A percentile compares a stretch with the other conserved stretches of the same genome.
These are phyloP conservation scores for Gaeumannomyces tritici DNA, from an alignment of 2,329 filamentous ascomycete species.

Conservation along the genomic window DNA sequence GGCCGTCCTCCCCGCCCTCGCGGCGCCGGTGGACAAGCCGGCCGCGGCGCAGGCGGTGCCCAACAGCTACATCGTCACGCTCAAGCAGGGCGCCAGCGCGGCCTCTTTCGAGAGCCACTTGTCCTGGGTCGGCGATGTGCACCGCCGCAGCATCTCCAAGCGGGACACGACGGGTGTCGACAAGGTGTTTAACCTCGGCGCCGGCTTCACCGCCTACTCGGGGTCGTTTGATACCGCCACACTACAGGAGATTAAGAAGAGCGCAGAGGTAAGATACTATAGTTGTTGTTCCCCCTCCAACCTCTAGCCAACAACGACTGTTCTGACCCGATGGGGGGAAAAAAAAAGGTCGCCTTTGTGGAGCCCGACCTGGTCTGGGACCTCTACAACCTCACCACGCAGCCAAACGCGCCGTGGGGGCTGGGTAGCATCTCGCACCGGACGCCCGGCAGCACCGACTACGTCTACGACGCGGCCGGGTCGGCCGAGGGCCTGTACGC, in stretches of 20 bases:
- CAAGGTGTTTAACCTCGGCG: conserved; percentile 18
- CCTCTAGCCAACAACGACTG: background rate
- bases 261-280: conserved; percentile 4
- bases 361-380: conserved; percentile 15
- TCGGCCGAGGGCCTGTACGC: conserved; percentile 21
- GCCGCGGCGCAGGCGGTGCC: conserved; percentile 15
- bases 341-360: conserved; percentile 21
- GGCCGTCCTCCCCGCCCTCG: background rate
- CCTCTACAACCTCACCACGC: conserved; percentile 15
- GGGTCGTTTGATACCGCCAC: conserved; percentile 31
- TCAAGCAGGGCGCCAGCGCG: conserved; percentile 24
- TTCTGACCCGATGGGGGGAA: too few species aligned
- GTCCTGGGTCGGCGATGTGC: conserved; percentile 20
- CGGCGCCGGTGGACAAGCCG: background rate
- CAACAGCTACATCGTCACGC: conserved; percentile 35
- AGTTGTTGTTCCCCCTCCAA: background rate
- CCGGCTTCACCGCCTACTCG: conserved; percentile 32
- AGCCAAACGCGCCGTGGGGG: conserved; percentile 13
- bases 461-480: conserved; percentile 13
- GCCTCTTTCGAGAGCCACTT: conserved; percentile 24
- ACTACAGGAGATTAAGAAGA: conserved; percentile 26
- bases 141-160: conserved; percentile 19
- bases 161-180: conserved; percentile 19
- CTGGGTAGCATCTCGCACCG: conserved; percentile 17
- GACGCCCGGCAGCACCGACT: conserved; percentile 9